Evolutionary conservation across 371 early-diverging fungal species (phyloP).

Genomic region (Mortierella sp.): DNA sequence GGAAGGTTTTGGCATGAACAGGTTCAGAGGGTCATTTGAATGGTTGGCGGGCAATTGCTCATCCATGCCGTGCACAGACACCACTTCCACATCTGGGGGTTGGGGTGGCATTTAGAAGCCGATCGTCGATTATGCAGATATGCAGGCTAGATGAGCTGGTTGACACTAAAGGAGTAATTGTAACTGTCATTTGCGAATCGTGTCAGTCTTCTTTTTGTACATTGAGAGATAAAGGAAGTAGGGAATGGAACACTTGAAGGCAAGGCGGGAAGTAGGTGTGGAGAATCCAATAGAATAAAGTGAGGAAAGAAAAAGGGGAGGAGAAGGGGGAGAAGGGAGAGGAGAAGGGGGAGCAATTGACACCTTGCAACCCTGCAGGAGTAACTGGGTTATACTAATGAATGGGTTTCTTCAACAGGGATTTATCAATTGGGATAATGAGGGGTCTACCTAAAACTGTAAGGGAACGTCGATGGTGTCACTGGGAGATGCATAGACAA

Average conservation of each 20-base stretch:
- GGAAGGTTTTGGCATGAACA: background rate
- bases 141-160: background rate
- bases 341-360: too few relatives aligned
- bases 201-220: background rate
- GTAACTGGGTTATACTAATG: too few relatives aligned
- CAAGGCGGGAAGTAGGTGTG: background rate
- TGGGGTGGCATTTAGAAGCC: slow-evolving; percentile 25
- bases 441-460: background rate
- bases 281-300: background rate
- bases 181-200: background rate
- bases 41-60: background rate
- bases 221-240: background rate
- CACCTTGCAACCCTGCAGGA: too few relatives aligned
- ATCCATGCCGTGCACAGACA: slow-evolving; percentile 11
- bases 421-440: background rate
- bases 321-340: background rate
- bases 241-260: background rate
- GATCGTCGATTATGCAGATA: background rate
- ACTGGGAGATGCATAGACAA: too few relatives aligned
- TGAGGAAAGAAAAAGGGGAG: background rate
- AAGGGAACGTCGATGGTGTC: background rate
- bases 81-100: slow-evolving; percentile 28
- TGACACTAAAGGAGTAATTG: background rate
- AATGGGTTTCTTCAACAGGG: background rate
- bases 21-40: slow-evolving; percentile 21